A percentile compares a stretch with the other conserved stretches of the same genome.
These are phyloP conservation scores for Boletus sensibilis DNA, from an alignment of 768 basidiomycete genomes.

Conservation along the genomic window DNA sequence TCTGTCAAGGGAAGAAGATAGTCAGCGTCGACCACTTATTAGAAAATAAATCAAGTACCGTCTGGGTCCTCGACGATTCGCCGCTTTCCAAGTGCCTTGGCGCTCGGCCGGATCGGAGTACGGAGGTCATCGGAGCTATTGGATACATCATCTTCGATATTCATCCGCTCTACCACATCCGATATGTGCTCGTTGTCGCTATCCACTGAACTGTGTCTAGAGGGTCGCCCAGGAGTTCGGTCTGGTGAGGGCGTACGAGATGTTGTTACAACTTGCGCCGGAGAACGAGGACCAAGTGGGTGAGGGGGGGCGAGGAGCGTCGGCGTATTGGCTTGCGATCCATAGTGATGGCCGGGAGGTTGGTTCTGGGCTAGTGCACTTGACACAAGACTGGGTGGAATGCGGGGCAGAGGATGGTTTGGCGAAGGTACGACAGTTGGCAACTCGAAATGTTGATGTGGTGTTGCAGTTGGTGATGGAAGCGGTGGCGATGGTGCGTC, in stretches of 20 bases:
- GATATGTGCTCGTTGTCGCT: slow-evolving; percentile 23
- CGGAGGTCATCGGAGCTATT: slow-evolving; percentile 32
- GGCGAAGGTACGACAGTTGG: slow-evolving; percentile 32
- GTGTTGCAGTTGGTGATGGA: slow-evolving; percentile 29
- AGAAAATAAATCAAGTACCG: slow-evolving; percentile 28
- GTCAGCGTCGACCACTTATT: not conserved
- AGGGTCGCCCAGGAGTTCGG: slow-evolving; percentile 24
- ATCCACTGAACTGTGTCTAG: slow-evolving; percentile 25
- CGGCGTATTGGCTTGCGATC: slow-evolving; percentile 29
- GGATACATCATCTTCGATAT: slow-evolving; percentile 22
- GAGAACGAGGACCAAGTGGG: slow-evolving; percentile 72
- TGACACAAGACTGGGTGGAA: slow-evolving; percentile 31
- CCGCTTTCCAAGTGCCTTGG: slow-evolving; percentile 87
- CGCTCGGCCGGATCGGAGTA: slow-evolving; percentile 65
- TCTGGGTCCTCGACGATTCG: slow-evolving; percentile 53
- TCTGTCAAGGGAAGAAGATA: slow-evolving; percentile 13
- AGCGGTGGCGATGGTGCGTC: slow-evolving; percentile 29
- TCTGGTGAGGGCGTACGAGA: slow-evolving; percentile 76
- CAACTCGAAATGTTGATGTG: slow-evolving; percentile 33
- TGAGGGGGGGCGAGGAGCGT: slow-evolving; percentile 62
- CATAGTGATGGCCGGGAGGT: slow-evolving; percentile 17
- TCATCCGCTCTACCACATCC: slow-evolving; percentile 31
- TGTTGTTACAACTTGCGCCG: slow-evolving; percentile 42
- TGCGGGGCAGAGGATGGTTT: slow-evolving; percentile 40
- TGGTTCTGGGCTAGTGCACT: slow-evolving; percentile 15